Base-by-base conservation (phyloP, 768 basidiomycete genomes). In the Boletus rex-veris region DNA sequence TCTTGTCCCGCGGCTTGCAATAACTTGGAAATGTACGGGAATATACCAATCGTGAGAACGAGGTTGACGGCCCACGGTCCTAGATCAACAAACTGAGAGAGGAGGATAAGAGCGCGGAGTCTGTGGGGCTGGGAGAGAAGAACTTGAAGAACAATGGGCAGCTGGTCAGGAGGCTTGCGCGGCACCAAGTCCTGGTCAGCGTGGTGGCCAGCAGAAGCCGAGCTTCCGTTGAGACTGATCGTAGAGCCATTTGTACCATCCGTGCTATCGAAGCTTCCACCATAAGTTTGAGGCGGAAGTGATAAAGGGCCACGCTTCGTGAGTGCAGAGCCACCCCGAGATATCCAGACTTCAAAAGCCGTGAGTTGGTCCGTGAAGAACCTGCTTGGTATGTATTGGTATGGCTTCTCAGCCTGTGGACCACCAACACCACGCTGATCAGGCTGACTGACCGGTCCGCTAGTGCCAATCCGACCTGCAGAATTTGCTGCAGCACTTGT, bases 61-160 rank as follows among this genome's bases (percentile, higher is more conserved):
- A 98, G 83, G 61, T 97, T 90, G 45, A 98, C 97, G 0, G 97
- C 97, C 96, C 97, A 98, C 12, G 97, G 95, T 0, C 97, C 97
- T 7, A 99, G 82, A 67, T 99, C 97, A 62, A 98, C 93, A 61
- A 98, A 99, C 73, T 95, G 92, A 33, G 94, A 96, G 6, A 99
- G 81, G 21, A 98, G 83, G 59, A 98, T 96, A 55, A 99, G 85
- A 3, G 97, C 97, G 7, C 93, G 86, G 6, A 98, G 83, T 38
- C 97, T 88, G 71, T 98, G 95, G 0, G 92, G 91, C 64, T 98
- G 97, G 6, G 95, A 97, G 9, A 99, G 81, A 31, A 99, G 82
- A 16, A 99, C 95, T 71, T 99, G 97, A 3, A 99, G 83, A 10
- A 99, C 94, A 51, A 98, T 97, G 7, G 97, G 96, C 2, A 99